Base-by-base conservation (phyloP, 768 basidiomycete species). In the Guyanaporus albipodus region DNA sequence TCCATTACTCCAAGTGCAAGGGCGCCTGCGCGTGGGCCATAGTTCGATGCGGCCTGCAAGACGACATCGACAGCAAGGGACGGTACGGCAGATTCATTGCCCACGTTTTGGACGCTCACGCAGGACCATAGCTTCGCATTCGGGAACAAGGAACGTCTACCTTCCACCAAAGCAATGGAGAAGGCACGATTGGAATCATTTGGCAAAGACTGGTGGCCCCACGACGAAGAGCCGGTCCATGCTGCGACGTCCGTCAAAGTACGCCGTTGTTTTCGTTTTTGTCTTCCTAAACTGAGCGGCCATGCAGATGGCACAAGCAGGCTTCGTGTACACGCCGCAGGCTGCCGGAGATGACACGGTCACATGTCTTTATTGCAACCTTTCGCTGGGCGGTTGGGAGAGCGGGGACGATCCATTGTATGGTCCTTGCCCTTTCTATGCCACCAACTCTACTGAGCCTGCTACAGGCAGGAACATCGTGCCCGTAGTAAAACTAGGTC, bases 371-470 rank as follows among this genome's bases (percentile, higher is more conserved):
- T 92, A 92, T 59, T 98, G 94, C 62, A 73, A 83, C 35, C 72
- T 85, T 27, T 75, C 82, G 2, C 77, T 95, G 3, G 82, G 83
- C 44, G 91, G 88, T 1, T 98, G 94, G 94, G 89, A 92, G 34
- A 70, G 75, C 23, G 80, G 79, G 12, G 94, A 98, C 62, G 83
- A 94, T 66, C 94, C 94, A 12, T 62, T 83, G 94, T 96, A 66
- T 48, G 87, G 14, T n/a, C 26, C 52, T 14, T 39, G 29, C 34
- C 17, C 17, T 29, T 23, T 18, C 18, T 19, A 8, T 19, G 19
- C 8, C 35, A 28, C 43, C 26, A 44, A 45, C 33, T 42, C 49
- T 35, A 37, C 39, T 45, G 36, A 53, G 44, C 28, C 34, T 32
- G 14, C 8, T 19, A 28, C 57, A 90, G 87, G 51, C 76, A 85